Evolutionary conservation across 164 flowering plant species (phyloP), one percentile per base, ranked within the genome.

Genomic region (Stephania cephalantha): DNA sequence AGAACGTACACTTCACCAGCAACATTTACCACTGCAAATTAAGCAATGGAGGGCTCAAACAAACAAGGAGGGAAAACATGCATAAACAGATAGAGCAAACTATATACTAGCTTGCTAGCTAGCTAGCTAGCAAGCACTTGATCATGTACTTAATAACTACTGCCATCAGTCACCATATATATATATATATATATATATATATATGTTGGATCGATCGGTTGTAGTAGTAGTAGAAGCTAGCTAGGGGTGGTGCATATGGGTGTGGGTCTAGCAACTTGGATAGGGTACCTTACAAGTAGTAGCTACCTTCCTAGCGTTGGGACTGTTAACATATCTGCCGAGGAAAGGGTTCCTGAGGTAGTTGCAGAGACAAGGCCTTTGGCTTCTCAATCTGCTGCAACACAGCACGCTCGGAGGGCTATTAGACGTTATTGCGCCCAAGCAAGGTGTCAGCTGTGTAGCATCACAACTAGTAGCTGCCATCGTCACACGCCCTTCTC

Each of bases 291-390:
- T 71, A 73, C 84, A 82, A 12, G 61, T 46, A 20, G 7, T 25
- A 12, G 75, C 80, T 1, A 80, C 80, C 53, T 61, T 76, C 72
- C 44, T 78, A 53, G 85, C 79, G 15, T 77, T 77, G 11, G 85
- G 81, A 53, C 78, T 72, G 68, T 75, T 78, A 29, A 80, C 75
- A 44, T 68, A 58, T 6, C 69, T 70, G 35, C n/a, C 44, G 3
- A 80, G 71, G n/a, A 45, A 72, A 4, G 85, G 85, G 68, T 83
- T 61, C 63, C 79, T 78, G 22, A 80, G 8, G 42, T 78, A 80
- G 68, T 30, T 11, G 74, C 85, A 83, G 10, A 83, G 79, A 73
- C 85, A 83, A 46, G 81, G 71, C 46, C 31, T 75, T 61, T 80
- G 85, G 5, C 74, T 78, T 55, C 64, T 78, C 11, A 83, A n/a